These are phyloP conservation scores for Bjerkandera adusta DNA, from an alignment of 1,284 basidiomycete genomes.

Conservation along the genomic window DNA sequence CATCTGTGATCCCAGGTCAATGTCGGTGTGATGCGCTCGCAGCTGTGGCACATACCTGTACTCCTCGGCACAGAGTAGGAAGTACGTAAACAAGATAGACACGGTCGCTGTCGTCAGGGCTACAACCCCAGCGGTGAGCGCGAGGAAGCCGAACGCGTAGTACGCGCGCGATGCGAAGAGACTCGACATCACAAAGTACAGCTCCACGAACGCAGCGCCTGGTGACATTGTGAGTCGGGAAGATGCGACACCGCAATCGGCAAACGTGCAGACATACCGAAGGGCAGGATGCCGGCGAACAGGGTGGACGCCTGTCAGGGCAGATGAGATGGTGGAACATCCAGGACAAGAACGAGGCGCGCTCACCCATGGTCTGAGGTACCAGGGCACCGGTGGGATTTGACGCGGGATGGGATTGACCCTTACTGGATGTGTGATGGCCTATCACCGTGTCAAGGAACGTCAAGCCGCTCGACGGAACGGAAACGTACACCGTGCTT, in stretches of 20 bases:
- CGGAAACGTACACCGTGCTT: conserved; percentile 76
- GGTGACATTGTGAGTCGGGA: conserved; percentile 1
- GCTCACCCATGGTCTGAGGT: conserved; percentile 74
- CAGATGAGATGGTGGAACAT: conserved; percentile 12
- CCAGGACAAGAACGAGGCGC: conserved; percentile 1
- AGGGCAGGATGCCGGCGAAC: conserved; percentile 90
- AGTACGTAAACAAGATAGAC: conserved; percentile 90
- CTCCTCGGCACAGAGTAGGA: conserved; percentile 92
- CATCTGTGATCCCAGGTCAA: conserved; percentile 54
- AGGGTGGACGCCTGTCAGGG: conserved; percentile 64
- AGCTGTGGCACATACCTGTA: conserved; percentile 61
- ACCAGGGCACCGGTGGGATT: conserved; percentile 84
- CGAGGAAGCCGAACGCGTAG: conserved; percentile 95
- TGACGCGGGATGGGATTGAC: conserved; percentile 93
- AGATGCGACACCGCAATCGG: conserved; percentile 1
- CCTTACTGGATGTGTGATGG: conserved; percentile 76
- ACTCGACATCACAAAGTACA: conserved; percentile 92
- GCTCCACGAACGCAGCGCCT: conserved; percentile 94
- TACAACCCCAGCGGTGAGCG: conserved; percentile 85
- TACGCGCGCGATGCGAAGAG: conserved; percentile 93
- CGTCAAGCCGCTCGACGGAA: conserved; percentile 1
- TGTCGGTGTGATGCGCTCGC: background rate
- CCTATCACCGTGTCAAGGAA: conserved; percentile 39
- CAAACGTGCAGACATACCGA: conserved; percentile 55
- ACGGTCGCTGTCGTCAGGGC: conserved; percentile 88